These are phyloP conservation scores for Chaetomium globosum DNA, from an alignment of 2,329 filamentous ascomycete species.

Conservation along the genomic window DNA sequence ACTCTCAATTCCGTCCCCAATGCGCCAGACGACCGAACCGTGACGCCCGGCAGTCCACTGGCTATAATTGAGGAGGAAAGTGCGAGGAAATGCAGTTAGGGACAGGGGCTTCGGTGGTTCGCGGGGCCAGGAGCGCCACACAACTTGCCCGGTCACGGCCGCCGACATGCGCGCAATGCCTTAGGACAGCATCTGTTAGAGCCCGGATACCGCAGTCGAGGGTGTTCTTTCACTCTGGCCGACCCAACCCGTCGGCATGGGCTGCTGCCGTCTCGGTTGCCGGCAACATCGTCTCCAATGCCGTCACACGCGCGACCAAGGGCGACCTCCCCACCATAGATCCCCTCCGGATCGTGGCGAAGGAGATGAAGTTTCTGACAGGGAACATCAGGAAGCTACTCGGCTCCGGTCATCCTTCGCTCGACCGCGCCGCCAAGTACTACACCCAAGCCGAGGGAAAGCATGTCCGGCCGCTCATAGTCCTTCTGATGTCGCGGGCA, in stretches of 20 bases:
- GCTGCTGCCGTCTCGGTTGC: constrained; percentile 72
- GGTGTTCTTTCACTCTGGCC: constrained; percentile 50
- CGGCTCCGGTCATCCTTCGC: constrained; percentile 88
- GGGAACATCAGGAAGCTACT: constrained; percentile 92
- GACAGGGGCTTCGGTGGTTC: constrained; percentile 56
- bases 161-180: constrained; percentile 47
- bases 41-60: constrained; percentile 40
- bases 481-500: constrained; percentile 93
- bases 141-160: constrained; percentile 41
- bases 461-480: constrained; percentile 90
- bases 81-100: constrained; percentile 56
- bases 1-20: constrained; percentile 21
- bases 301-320: constrained; percentile 63
- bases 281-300: constrained; percentile 71
- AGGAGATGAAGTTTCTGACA: constrained; percentile 94
- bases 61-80: constrained; percentile 37
- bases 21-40: constrained; percentile 24
- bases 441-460: constrained; percentile 97
- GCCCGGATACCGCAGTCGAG: constrained; percentile 42
- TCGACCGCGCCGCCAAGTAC: constrained; percentile 96
- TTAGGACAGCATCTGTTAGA: constrained; percentile 40
- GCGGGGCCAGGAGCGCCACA: constrained; percentile 45
- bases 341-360: constrained; percentile 84
- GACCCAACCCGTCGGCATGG: constrained; percentile 64
- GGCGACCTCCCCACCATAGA: constrained; percentile 75